These are phyloP conservation scores for Thielaviopsis populi DNA, from an alignment of 2,329 filamentous ascomycete species.

Conservation along the genomic window DNA sequence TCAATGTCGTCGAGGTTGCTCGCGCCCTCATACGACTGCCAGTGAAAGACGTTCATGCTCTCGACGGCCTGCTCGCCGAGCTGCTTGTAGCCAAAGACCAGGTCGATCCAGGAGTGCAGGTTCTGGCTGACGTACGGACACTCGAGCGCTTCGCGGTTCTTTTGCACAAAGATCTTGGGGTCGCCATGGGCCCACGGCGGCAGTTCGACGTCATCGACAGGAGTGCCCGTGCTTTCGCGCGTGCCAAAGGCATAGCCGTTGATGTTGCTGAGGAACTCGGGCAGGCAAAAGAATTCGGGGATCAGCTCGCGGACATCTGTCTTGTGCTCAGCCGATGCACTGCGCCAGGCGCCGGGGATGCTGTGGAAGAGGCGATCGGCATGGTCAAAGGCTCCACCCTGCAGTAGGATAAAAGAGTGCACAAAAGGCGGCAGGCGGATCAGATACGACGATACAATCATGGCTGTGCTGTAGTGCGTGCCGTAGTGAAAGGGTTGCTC, in stretches of 20 bases:
- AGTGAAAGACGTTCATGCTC: constrained; percentile 87
- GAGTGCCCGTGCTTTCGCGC: constrained; percentile 62
- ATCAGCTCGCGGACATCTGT: constrained; percentile 89
- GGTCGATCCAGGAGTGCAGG: constrained; percentile 87
- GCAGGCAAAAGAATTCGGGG: constrained; percentile 93
- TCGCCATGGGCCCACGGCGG: constrained; percentile 96
- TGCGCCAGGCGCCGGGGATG: constrained; percentile 78
- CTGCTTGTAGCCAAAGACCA: constrained; percentile 90
- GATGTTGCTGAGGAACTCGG: constrained; percentile 85
- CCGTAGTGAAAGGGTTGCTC: constrained; percentile 94
- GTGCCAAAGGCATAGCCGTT: constrained; percentile 90
- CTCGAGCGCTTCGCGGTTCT: constrained; percentile 89
- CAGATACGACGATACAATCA: constrained; percentile 94
- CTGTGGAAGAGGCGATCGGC: constrained; percentile 92
- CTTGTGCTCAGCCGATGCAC: constrained; percentile 77
- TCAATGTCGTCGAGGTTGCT: constrained; percentile 84
- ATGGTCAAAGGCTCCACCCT: constrained; percentile 93
- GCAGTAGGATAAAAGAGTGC: constrained; percentile 82
- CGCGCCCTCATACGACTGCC: constrained; percentile 85
- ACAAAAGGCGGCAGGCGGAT: constrained; percentile 93
- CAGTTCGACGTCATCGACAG: constrained; percentile 74
- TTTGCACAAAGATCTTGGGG: constrained; percentile 85
- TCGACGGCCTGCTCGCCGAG: constrained; percentile 84
- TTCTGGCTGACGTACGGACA: constrained; percentile 83
- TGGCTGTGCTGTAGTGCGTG: constrained; percentile 96